Evolutionary conservation across 768 basidiomycete genomes (phyloP).

Genomic region (Pleurotus platypus): DNA sequence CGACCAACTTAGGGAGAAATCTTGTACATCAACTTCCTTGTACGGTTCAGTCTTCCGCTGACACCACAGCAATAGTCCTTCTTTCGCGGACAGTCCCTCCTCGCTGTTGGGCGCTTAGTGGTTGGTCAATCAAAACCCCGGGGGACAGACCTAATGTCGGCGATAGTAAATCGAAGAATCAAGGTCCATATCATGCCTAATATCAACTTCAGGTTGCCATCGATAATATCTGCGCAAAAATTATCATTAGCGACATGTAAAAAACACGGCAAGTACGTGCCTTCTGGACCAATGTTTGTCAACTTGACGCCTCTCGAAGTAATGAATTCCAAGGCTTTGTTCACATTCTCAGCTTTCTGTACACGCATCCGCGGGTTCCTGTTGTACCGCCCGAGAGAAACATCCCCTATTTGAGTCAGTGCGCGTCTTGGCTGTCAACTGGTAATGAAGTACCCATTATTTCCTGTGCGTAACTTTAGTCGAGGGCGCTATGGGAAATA

Average conservation of each 20-base stretch:
- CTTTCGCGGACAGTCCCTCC: constrained; percentile 98
- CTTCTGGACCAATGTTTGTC: constrained; percentile 97
- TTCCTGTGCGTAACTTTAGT: constrained; percentile 52
- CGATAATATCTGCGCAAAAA: constrained; percentile 80
- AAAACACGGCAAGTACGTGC: constrained; percentile 20
- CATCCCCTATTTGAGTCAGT: constrained; percentile 54
- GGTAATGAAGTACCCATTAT: constrained; percentile 74
- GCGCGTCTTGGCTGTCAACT: neutral
- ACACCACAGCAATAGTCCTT: constrained; percentile 96
- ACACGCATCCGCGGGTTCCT: constrained; percentile 86
- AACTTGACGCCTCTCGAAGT: constrained; percentile 90
- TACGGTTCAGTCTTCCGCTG: constrained; percentile 94
- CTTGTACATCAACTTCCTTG: constrained; percentile 87
- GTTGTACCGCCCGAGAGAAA: constrained; percentile 93
- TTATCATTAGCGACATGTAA: constrained; percentile 7
- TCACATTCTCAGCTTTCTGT: constrained; percentile 98
- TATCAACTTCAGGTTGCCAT: constrained; percentile 97
- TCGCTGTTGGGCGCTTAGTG: constrained; percentile 50
- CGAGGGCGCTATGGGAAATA: too few relatives aligned
- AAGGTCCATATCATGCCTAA: constrained; percentile 99
- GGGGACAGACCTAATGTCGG: constrained; percentile 84
- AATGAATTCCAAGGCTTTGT: constrained; percentile 95
- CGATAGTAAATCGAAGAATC: constrained; percentile 95
- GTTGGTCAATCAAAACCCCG: constrained; percentile 7
- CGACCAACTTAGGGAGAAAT: constrained; percentile 91